A percentile compares a stretch with the other conserved stretches of the same genome.
phyloP scores from a whole-genome alignment of 108 stramenopile species.

The Nitzschia sp. region DNA sequence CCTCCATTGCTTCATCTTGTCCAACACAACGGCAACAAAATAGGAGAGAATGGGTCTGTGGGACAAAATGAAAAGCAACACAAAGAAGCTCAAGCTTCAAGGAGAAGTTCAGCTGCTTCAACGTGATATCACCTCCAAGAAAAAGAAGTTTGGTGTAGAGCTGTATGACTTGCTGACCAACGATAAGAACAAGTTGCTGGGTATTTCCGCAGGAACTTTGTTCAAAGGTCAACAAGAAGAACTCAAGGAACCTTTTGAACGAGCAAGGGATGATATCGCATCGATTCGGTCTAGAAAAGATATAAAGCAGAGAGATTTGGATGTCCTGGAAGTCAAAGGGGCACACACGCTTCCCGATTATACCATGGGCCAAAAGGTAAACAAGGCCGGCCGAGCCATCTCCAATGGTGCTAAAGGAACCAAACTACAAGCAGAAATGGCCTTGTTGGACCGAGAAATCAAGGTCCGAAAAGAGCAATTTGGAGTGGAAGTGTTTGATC shows the following conservation, averaged over 20 bases:
- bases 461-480: constrained; percentile 71
- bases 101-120: constrained; percentile 73
- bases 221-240: constrained; percentile 34
- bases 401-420: constrained; percentile 30
- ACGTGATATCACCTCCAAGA: constrained; percentile 61
- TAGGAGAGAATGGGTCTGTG: constrained; percentile 21
- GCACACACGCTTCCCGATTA: constrained; percentile 27
- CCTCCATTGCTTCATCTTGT: no score
- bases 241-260: constrained; percentile 38
- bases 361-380: constrained; percentile 30
- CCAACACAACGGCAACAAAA: background rate
- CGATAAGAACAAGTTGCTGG: constrained; percentile 34
- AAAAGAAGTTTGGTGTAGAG: constrained; percentile 69
- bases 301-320: constrained; percentile 25
- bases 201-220: constrained; percentile 20
- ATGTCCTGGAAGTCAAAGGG: constrained; percentile 38
- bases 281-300: constrained; percentile 28
- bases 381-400: constrained; percentile 35
- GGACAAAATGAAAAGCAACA: constrained; percentile 32
- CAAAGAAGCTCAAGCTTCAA: constrained; percentile 42
- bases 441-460: constrained; percentile 78
- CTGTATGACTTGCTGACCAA: constrained; percentile 62
- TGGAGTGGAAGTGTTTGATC: constrained; percentile 65
- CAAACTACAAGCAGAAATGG: constrained; percentile 62
- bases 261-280: constrained; percentile 30